Percentiles rank a stretch among this genome's conserved stretches.
These are phyloP conservation scores for Discostella pseudostelligera DNA, from an alignment of 108 stramenopile genomes.

Conservation along the genomic window DNA sequence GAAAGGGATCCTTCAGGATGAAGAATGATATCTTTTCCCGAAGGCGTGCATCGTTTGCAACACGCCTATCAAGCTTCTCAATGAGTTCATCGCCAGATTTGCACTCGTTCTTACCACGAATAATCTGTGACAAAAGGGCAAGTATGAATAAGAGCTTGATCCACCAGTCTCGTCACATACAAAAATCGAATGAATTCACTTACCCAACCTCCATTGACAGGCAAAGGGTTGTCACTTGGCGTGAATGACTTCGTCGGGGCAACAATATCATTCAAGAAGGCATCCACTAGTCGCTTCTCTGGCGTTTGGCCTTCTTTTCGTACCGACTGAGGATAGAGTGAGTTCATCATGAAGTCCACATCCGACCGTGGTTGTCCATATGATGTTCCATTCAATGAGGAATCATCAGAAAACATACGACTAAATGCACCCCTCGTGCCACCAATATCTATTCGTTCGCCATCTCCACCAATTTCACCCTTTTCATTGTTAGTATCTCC, in stretches of 20 bases:
- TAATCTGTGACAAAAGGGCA: conserved; percentile 33
- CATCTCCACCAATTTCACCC: conserved; percentile 25
- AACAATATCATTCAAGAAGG: conserved; percentile 57
- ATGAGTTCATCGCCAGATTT: conserved; percentile 61
- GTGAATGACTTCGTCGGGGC: conserved; percentile 55
- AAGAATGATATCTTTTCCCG: conserved; percentile 62
- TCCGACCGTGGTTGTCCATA: conserved; percentile 11
- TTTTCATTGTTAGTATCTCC: conserved; percentile 11
- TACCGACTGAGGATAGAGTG: conserved; percentile 69
- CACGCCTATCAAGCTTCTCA: conserved; percentile 62
- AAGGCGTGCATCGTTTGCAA: conserved; percentile 48
- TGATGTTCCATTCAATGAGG: conserved; percentile 23
- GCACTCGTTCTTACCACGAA: conserved; percentile 62
- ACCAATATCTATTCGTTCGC: conserved; percentile 23
- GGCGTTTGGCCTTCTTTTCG: conserved; percentile 58
- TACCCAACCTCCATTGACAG: conserved; percentile 61
- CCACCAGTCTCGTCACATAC: background rate
- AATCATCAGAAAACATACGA: conserved; percentile 24
- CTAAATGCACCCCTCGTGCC: conserved; percentile 29
- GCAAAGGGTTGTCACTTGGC: conserved; percentile 46
- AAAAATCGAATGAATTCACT: conserved; percentile 9
- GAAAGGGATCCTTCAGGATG: conserved; percentile 56
- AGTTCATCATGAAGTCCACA: conserved; percentile 37
- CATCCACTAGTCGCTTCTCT: conserved; percentile 50
- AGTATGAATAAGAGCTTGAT: background rate